Percentiles rank a stretch among this genome's conserved stretches.
phyloP scores from a whole-genome alignment of 208 protist genomes.

The Crithidia brevicula region DNA sequence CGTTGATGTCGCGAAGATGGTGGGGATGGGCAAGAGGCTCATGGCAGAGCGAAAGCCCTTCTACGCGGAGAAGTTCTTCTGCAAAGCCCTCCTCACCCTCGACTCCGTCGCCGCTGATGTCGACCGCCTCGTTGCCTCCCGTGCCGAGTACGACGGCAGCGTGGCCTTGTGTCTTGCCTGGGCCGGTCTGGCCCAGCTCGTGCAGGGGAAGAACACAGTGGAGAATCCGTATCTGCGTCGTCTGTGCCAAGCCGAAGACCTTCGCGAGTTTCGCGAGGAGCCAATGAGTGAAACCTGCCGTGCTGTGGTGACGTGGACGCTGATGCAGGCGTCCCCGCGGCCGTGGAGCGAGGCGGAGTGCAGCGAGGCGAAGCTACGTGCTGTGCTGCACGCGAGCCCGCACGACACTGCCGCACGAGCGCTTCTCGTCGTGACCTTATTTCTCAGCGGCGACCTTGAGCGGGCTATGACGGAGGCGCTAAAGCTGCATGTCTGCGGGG shows the following conservation, averaged over 20 bases:
- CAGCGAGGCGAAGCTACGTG: slow-evolving; percentile 59
- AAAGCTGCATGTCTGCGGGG: slow-evolving; percentile 56
- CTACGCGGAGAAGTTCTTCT: slow-evolving; percentile 86
- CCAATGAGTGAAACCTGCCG: slow-evolving; percentile 61
- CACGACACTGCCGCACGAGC: slow-evolving; percentile 45
- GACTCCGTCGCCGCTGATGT: slow-evolving; percentile 60
- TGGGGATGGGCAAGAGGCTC: slow-evolving; percentile 64
- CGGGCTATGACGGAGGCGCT: slow-evolving; percentile 84
- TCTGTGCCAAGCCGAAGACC: slow-evolving; percentile 21
- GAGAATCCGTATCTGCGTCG: slow-evolving; percentile 42
- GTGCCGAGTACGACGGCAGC: slow-evolving; percentile 57
- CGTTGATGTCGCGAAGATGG: slow-evolving; percentile 80
- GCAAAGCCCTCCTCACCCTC: slow-evolving; percentile 65
- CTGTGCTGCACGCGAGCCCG: slow-evolving; percentile 36
- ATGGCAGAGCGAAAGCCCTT: slow-evolving; percentile 57
- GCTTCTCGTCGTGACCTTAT: slow-evolving; percentile 82
- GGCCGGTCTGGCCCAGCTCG: slow-evolving; percentile 58
- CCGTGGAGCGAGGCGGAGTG: slow-evolving; percentile 57
- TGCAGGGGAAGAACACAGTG: slow-evolving; percentile 50
- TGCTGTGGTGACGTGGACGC: slow-evolving; percentile 35
- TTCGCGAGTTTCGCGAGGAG: slow-evolving; percentile 41
- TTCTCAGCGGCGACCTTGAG: slow-evolving; percentile 84
- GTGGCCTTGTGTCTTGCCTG: slow-evolving; percentile 74
- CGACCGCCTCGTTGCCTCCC: slow-evolving; percentile 13
- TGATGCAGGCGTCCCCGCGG: slow-evolving; percentile 49